phyloP scores from a whole-genome alignment of 257 asterid species.

The Ehretia macrophylla region DNA sequence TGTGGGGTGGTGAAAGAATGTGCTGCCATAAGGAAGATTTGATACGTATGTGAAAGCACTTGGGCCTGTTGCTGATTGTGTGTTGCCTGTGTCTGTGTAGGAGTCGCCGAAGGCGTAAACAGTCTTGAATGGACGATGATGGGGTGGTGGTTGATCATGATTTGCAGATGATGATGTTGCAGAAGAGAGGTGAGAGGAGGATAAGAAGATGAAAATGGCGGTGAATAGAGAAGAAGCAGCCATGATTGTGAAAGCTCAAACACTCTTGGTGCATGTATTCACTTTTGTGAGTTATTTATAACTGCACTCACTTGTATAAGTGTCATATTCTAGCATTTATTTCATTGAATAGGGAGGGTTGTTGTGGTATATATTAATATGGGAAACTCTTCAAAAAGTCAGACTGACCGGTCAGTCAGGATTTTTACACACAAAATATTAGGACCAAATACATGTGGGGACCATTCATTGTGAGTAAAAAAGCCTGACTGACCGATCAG shows the following conservation, averaged over 20 bases:
- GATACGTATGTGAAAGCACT: constrained; percentile 65
- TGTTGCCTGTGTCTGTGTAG: constrained; percentile 93
- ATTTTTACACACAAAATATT: too few relatives aligned
- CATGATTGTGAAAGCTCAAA: neutral
- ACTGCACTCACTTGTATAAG: too few relatives aligned
- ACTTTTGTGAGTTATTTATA: too few relatives aligned
- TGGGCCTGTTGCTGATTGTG: constrained; percentile 66
- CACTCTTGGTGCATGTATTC: too few relatives aligned
- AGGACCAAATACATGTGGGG: too few relatives aligned
- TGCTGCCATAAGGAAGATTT: constrained; percentile 68
- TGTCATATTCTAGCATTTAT: too few relatives aligned
- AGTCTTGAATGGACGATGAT: constrained; percentile 38
- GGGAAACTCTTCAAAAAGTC: too few relatives aligned
- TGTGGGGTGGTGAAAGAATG: constrained; percentile 83
- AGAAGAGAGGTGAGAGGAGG: neutral
- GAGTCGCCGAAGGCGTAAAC: constrained; percentile 87
- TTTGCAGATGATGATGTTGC: neutral
- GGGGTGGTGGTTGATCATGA: neutral
- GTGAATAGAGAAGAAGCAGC: neutral
- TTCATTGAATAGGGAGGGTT: too few relatives aligned
- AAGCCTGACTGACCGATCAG: too few relatives aligned
- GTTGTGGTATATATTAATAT: too few relatives aligned
- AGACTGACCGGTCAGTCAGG: too few relatives aligned
- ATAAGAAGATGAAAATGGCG: neutral
- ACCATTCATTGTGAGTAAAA: too few relatives aligned